Evolutionary conservation across 352 stramenopile species (phyloP), one percentile per base, ranked within the genome.

Genomic region (Phytophthora tentaculata): DNA sequence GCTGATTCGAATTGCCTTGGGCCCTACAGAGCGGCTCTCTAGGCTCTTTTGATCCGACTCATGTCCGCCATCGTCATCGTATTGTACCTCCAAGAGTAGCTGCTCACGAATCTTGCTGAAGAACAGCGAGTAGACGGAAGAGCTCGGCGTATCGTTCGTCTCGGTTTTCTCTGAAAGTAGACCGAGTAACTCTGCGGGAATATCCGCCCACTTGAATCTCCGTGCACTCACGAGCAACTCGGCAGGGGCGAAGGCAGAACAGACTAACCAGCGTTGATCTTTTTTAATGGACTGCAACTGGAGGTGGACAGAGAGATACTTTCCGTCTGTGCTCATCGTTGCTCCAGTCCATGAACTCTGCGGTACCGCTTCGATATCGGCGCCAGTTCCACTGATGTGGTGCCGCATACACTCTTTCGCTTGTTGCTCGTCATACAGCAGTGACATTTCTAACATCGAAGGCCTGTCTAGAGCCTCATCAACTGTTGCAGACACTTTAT

Each of bases 241-340:
- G 10, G 50, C 50, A 0, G 77, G 77, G 13, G 72, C 65, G 32
- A 69, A 81, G 2, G 48, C 75, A 14, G 76, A 78, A 37, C 65
- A 76, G 12, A 68, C 5, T 20, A 79, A 48, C 35, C 22, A 56
- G 19, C 19, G 19, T 53, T 48, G 50, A 14, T 24, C 41, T n/a
- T 48, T 50, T 9, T 29, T 9, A 45, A 37, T 56, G 44, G n/a
- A 17, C 5, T 58, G 24, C 22, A 76, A 28, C 45, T 69, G 49
- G 26, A 79, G 20, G 22, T 64, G 51, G 14, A 76, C 23, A 2
- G 61, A 60, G 23, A 69, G 28, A n/a, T 67, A 73, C 6, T 60
- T 57, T 2, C 61, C 43, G n/a, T 64, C 44, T 37, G 35, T 54
- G 13, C 43, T 49, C 12, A 10, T 48, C 1, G 35, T 55, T 17